phyloP scores from a whole-genome alignment of 768 basidiomycete genomes.

The Mycena galericulata region DNA sequence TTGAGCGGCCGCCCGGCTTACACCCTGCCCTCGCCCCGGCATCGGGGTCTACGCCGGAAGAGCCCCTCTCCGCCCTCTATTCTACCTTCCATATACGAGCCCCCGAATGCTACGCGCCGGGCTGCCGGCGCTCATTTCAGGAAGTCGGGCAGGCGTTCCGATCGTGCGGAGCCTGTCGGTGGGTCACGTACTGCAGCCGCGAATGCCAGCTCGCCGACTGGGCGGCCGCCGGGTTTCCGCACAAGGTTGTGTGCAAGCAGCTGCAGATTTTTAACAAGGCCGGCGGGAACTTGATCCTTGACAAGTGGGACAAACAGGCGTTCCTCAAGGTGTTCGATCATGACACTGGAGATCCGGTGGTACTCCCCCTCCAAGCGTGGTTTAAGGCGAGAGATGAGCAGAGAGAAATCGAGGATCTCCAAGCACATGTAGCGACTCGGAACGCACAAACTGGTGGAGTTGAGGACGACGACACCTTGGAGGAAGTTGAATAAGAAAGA shows the following conservation, averaged over 20 bases:
- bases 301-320: not conserved
- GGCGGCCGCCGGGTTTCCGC: conserved; percentile 37
- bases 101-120: not conserved
- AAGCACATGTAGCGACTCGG: too few relatives aligned
- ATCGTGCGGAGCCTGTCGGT: not conserved
- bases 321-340: not conserved
- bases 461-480: too few relatives aligned
- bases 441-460: too few relatives aligned
- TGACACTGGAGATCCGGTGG: not conserved
- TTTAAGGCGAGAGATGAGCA: not conserved
- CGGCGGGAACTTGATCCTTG: too few relatives aligned
- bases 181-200: not conserved
- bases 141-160: conserved; percentile 1
- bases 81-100: not conserved
- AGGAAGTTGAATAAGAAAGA: too few relatives aligned
- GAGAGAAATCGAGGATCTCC: not conserved
- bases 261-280: not conserved
- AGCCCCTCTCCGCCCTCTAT: not conserved
- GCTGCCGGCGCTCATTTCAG: not conserved
- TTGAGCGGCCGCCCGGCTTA: not conserved
- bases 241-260: conserved; percentile 3
- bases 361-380: not conserved
- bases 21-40: not conserved
- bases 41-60: not conserved
- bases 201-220: not conserved